Percentiles rank a stretch among this genome's conserved stretches.
phyloP scores from a whole-genome alignment of 129 eudicot genomes.

The Cynara cardunculus region DNA sequence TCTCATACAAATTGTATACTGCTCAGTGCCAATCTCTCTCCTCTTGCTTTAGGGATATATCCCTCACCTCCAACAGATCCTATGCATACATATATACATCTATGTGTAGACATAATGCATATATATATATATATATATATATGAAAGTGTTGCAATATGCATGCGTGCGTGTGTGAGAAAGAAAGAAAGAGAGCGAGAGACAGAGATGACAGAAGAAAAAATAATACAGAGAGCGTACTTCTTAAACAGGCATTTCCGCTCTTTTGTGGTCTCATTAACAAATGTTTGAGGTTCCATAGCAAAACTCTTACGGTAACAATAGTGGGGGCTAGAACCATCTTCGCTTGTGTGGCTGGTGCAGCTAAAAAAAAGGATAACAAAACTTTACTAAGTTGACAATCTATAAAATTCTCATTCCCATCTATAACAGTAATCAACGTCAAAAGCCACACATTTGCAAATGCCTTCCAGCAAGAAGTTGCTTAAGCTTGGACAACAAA shows the following conservation, averaged over 20 bases:
- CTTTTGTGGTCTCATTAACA: constrained; percentile 36
- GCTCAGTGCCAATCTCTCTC: constrained; percentile 6
- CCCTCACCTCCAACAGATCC: constrained; percentile 6
- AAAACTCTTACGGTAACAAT: constrained; percentile 21
- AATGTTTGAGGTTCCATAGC: constrained; percentile 34
- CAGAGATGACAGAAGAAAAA: neutral
- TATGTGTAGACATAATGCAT: neutral
- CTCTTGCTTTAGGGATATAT: neutral
- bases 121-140: neutral
- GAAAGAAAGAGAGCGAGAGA: neutral
- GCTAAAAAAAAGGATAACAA: constrained; percentile 25
- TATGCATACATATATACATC: neutral
- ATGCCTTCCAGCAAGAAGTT: neutral
- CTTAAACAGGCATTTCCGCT: constrained; percentile 45
- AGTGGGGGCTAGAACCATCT: constrained; percentile 34
- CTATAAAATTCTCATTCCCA: neutral
- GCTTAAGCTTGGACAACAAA: neutral
- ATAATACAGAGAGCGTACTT: constrained; percentile 33
- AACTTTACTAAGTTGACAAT: constrained; percentile 12
- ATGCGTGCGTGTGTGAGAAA: neutral
- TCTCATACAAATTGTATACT: constrained; percentile 9
- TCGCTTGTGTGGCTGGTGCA: constrained; percentile 33
- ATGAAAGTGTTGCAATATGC: neutral
- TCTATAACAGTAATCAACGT: constrained; percentile 15
- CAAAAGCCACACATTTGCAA: constrained; percentile 2